These are phyloP conservation scores for Digitaria exilis DNA, from an alignment of 202 grass and related monocot species.

Conservation along the genomic window DNA sequence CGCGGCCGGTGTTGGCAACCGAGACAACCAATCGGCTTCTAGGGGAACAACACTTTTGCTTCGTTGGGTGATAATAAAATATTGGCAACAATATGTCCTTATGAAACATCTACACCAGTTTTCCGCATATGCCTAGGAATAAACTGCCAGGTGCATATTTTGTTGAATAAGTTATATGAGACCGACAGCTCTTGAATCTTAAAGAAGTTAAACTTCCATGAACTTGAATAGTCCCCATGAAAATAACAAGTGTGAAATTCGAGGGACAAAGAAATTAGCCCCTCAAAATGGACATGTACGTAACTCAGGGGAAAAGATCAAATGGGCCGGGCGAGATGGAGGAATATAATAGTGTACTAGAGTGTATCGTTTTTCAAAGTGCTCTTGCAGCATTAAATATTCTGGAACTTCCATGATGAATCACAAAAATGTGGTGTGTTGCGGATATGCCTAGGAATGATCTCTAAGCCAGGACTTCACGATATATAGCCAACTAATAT, in stretches of 20 bases:
- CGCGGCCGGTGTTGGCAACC: neutral
- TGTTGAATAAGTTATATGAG: neutral
- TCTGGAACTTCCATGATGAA: neutral
- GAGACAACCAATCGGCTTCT: neutral
- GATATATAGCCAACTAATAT: constrained; percentile 6
- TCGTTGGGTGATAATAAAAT: neutral
- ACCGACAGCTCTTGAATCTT: neutral
- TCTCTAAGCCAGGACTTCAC: neutral
- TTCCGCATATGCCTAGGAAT: constrained; percentile 34
- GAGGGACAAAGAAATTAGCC: neutral
- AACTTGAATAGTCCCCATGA: neutral
- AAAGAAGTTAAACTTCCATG: neutral
- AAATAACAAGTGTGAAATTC: neutral
- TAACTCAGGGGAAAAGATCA: neutral
- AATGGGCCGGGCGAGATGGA: neutral
- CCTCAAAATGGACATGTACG: neutral
- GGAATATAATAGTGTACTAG: no score
- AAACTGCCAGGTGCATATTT: neutral
- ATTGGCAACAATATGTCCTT: neutral
- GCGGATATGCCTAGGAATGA: constrained; percentile 28
- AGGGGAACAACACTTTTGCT: constrained; percentile 28
- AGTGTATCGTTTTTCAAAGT: neutral
- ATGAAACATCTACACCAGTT: neutral
- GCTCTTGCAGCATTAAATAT: neutral
- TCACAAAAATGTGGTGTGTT: neutral